phyloP scores from a whole-genome alignment of 2,329 filamentous ascomycete species.

The Trichoderma arundinaceum region DNA sequence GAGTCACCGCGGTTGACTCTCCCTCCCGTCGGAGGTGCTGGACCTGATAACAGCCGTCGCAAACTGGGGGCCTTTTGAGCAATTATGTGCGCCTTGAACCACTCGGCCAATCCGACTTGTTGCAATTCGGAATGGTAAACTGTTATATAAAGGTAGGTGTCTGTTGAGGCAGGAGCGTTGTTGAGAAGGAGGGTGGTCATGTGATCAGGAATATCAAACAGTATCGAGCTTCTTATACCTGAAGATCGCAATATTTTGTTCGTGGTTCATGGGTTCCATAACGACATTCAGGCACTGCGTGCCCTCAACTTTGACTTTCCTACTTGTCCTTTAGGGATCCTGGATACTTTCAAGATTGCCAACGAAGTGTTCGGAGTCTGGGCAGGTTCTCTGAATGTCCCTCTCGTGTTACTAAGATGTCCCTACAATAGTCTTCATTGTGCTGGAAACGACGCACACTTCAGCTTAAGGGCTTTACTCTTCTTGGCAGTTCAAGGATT shows the following conservation, averaged over 20 bases:
- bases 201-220: background rate
- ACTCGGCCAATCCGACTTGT: too few relatives aligned
- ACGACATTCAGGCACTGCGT: too few relatives aligned
- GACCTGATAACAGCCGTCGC: too few relatives aligned
- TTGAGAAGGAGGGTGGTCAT: too few relatives aligned
- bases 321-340: background rate
- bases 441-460: constrained; percentile 2
- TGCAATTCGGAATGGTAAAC: too few relatives aligned
- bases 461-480: background rate
- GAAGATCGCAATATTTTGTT: background rate
- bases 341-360: background rate
- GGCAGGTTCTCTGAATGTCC: background rate
- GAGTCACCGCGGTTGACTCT: too few relatives aligned
- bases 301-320: background rate
- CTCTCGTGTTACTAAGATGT: background rate
- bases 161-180: too few relatives aligned
- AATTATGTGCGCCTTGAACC: too few relatives aligned
- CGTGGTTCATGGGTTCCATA: too few relatives aligned
- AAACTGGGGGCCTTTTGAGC: too few relatives aligned
- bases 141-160: too few relatives aligned
- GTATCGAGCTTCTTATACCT: background rate
- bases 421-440: background rate
- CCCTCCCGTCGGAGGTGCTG: too few relatives aligned
- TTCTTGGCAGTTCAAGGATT: background rate
- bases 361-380: background rate